Evolutionary conservation across 2,329 filamentous ascomycete genomes (phyloP).

Genomic region (Didymella keratinophila): DNA sequence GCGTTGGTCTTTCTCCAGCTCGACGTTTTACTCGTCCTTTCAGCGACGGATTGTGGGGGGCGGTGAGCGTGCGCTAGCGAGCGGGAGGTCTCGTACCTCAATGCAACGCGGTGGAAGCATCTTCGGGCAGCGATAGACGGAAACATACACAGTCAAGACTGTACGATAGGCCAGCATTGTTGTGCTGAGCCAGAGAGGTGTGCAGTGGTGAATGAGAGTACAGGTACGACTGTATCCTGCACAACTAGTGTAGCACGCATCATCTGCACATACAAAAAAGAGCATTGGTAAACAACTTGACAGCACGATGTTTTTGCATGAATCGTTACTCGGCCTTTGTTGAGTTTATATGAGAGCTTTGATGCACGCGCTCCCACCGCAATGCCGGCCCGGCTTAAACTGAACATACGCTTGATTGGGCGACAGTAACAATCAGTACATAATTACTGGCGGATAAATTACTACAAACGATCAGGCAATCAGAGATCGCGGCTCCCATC

Average conservation of each 20-base stretch:
- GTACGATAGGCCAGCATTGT: conserved; percentile 31
- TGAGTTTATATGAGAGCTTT: not conserved
- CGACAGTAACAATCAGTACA: not conserved
- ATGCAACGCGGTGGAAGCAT: conserved; percentile 23
- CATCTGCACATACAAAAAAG: conserved; percentile 6
- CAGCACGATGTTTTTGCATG: conserved; percentile 6
- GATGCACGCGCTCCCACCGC: not conserved
- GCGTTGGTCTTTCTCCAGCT: conserved; percentile 28
- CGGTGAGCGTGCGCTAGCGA: conserved; percentile 15
- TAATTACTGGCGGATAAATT: conserved; percentile 17
- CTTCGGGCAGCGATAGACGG: conserved; percentile 27
- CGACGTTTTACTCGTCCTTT: conserved; percentile 28
- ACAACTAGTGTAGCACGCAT: conserved; percentile 3
- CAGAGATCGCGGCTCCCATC: not conserved
- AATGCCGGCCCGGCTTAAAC: not conserved
- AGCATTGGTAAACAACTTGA: conserved; percentile 6
- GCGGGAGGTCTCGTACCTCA: conserved; percentile 29
- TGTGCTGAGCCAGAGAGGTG: conserved; percentile 10
- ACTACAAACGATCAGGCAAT: conserved; percentile 5
- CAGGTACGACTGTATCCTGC: conserved; percentile 2
- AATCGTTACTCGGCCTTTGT: not conserved
- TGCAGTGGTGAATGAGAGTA: conserved; percentile 2
- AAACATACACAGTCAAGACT: conserved; percentile 27
- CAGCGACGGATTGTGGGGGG: conserved; percentile 28
- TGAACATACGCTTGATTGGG: not conserved